These are phyloP conservation scores for Piper betle DNA, from an alignment of 164 flowering plant species.

Conservation along the genomic window DNA sequence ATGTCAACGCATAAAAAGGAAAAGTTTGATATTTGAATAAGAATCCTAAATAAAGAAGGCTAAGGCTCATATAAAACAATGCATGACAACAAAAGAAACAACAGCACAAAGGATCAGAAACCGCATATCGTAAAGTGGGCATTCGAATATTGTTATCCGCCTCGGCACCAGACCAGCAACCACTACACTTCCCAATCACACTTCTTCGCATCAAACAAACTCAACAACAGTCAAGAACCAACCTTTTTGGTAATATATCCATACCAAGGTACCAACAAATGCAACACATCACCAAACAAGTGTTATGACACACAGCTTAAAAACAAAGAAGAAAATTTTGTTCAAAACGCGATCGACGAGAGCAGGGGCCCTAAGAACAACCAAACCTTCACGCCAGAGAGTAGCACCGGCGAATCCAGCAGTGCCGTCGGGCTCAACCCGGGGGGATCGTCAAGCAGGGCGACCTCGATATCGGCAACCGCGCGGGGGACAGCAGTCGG, in stretches of 20 bases:
- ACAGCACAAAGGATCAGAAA: constrained; percentile 17
- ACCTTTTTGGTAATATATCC: too few relatives aligned
- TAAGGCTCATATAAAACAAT: constrained; percentile 1
- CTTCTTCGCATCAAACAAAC: background rate
- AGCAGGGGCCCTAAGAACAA: too few relatives aligned
- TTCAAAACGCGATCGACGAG: too few relatives aligned
- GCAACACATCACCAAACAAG: too few relatives aligned
- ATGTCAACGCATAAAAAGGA: constrained; percentile 1
- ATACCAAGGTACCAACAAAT: too few relatives aligned
- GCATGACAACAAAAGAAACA: constrained; percentile 6
- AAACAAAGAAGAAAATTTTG: too few relatives aligned
- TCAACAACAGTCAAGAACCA: too few relatives aligned
- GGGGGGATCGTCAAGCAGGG: constrained; percentile 65
- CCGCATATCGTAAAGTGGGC: constrained; percentile 24
- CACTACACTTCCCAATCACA: constrained; percentile 8
- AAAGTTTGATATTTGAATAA: constrained; percentile 10
- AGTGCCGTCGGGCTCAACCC: constrained; percentile 72
- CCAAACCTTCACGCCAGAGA: constrained; percentile 44
- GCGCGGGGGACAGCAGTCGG: constrained; percentile 85
- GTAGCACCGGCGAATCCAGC: constrained; percentile 55
- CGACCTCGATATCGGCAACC: constrained; percentile 81
- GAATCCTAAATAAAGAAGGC: constrained; percentile 2
- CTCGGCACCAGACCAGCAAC: constrained; percentile 7
- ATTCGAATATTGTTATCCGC: constrained; percentile 40
- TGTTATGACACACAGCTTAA: too few relatives aligned